phyloP scores from a whole-genome alignment of 2,329 filamentous ascomycete species.

The Sporothrix brasiliensis region DNA sequence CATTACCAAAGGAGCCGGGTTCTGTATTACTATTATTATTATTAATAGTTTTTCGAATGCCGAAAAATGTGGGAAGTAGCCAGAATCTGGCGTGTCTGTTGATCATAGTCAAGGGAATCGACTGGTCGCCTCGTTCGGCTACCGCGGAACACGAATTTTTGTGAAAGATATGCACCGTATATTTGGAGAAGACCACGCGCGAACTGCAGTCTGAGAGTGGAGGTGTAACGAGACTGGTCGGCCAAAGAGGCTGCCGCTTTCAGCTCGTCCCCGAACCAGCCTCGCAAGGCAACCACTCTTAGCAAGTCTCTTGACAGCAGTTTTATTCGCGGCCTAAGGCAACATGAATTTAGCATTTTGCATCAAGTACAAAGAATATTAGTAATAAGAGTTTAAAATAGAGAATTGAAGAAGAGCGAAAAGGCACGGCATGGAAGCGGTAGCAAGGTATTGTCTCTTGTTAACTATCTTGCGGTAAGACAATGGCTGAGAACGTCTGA shows the following conservation, averaged over 20 bases:
- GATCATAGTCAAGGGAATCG: background rate
- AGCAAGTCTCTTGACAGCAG: conserved; percentile 8
- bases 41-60: background rate
- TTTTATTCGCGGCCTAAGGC: background rate
- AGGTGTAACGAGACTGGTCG: background rate
- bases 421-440: too few relatives aligned
- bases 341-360: too few relatives aligned
- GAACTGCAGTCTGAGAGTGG: background rate
- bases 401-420: background rate
- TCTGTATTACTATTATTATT: background rate
- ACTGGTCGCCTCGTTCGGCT: conserved; percentile 21
- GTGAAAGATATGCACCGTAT: too few relatives aligned
- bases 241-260: conserved; percentile 8
- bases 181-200: too few relatives aligned
- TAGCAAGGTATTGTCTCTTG: too few relatives aligned
- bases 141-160: background rate
- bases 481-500: too few relatives aligned
- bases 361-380: too few relatives aligned
- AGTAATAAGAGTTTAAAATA: too few relatives aligned
- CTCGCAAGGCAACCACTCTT: conserved; percentile 22
- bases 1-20: background rate
- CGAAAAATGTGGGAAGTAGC: background rate
- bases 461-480: too few relatives aligned
- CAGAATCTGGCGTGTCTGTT: background rate
- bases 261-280: background rate